Base-by-base conservation (phyloP, 2,329 filamentous ascomycete genomes). In the Penicillium sp. region DNA sequence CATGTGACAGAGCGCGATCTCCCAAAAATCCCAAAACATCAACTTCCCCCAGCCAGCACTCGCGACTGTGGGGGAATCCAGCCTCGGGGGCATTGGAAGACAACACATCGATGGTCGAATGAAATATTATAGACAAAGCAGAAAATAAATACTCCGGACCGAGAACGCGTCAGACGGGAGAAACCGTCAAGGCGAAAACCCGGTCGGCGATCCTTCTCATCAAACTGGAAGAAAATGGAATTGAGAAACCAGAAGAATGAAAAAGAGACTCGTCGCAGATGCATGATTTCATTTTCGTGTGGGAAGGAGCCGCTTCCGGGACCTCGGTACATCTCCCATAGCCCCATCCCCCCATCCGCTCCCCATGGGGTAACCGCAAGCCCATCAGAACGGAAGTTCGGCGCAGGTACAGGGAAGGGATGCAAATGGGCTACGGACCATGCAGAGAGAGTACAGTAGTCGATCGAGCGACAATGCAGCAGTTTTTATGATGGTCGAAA, bases 401-500 rank as follows among this genome's bases (percentile, higher is more conserved):
- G 12, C 28, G 40, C 45, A 15, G 26, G 17, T 26, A 44, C 22
- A 19, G 19, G 51, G 44, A 40, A 40, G 42, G 45, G 13, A 54
- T 40, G 51, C 51, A 40, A 51, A 51, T 12, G n/a, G 26, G n/a
- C 28, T 28, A 30, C n/a, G 24, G 26, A 30, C 24, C 15, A 49
- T 49, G 45, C 24, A 37, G 2, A n/a, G 17, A 15, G 35, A 37
- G 35, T 37, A 37, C 35, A 37, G 35, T 51, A n/a, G 24, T 44
- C 35, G 53, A 51, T 17, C 24, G 30, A 33, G 19, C 40, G 13
- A 22, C 35, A 26, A 37, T 51, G 44, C 37, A 30, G 56, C n/a
- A 22, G 28, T 24, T 59, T 64, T 64, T 62, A 70, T 65, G 67
- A 69, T 49, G 73, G 67, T 13, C 75, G 76, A 65, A 78, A 67